A percentile compares a stretch with the other conserved stretches of the same genome.
These are phyloP conservation scores for Boechera stricta DNA, from an alignment of 345 rosid genomes.

Conservation along the genomic window DNA sequence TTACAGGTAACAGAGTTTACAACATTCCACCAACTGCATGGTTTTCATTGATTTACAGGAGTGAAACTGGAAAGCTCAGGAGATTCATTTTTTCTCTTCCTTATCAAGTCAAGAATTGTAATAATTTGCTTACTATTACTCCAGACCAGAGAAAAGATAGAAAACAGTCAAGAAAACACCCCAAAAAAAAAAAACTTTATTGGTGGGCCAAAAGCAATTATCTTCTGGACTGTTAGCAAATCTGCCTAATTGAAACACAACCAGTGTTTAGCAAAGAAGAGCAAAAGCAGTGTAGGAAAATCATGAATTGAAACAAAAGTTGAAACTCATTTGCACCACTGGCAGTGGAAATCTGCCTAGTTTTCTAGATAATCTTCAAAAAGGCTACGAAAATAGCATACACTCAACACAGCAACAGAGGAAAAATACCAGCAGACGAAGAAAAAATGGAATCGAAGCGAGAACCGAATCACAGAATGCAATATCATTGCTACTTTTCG, in stretches of 20 bases:
- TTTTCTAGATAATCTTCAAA: neutral
- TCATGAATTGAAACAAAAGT: neutral
- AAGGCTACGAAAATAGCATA: slow-evolving; percentile 19
- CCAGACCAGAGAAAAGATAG: neutral
- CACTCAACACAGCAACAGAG: slow-evolving; percentile 18
- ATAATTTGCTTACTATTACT: slow-evolving; percentile 17
- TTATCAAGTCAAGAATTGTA: slow-evolving; percentile 16
- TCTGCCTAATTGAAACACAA: too few relatives aligned
- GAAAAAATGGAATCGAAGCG: slow-evolving; percentile 1
- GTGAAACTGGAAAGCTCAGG: neutral
- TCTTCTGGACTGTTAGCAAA: neutral
- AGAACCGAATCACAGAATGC: neutral
- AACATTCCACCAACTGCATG: slow-evolving; percentile 5
- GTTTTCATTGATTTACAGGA: neutral
- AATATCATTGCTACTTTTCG: neutral
- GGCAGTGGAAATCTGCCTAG: slow-evolving; percentile 13
- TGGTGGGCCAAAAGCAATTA: slow-evolving; percentile 23
- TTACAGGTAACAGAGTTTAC: neutral
- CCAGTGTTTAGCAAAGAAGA: too few relatives aligned
- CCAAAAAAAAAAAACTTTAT: neutral
- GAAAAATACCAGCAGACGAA: neutral
- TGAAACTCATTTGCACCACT: slow-evolving; percentile 21
- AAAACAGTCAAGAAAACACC: neutral
- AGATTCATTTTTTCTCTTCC: slow-evolving; percentile 5
- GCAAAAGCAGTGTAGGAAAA: too few relatives aligned